Evolutionary conservation across 176 grass and related monocot species (phyloP), one percentile per base, ranked within the genome.

Genomic region (Aegilops umbellulata): DNA sequence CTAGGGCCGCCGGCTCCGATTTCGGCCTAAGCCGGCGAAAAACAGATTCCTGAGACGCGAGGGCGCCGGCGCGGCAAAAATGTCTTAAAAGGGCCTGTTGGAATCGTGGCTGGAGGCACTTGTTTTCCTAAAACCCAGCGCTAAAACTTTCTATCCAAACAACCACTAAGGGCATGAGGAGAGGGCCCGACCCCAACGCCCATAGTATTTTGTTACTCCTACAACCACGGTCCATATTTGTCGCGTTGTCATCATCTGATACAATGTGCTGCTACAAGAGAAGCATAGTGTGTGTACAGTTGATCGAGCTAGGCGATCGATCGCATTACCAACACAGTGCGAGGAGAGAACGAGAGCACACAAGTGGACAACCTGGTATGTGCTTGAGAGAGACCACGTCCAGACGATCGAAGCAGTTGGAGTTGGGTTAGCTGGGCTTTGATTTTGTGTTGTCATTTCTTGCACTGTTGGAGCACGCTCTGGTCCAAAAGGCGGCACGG

Each of bases 401-500:
- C 25, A 46, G 35, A 62, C 29, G 78, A 82, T 80, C 65, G 29
- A 47, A 13, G 44, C 13, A 47, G 44, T 5, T 47, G 44, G 44
- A 47, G 44, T 47, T 47, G 44, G 44, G 44, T 47, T 47, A 5
- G 44, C 13, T 47, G 44, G 44, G 44, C 1, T 47, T 47, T 47
- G 13, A 47, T 47, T 13, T 47, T 47, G 44, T 16, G 30, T 57
- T 22, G 25, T 22, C 13, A 12, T 5, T 30, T 61, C 32, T 44
- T 8, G 36, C 38, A 25, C 25, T 25, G 27, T 73, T 27, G 30
- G 42, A 73, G 64, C 76, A 79, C 68, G 68, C 76, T 55, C 64
- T 81, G 15, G 60, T 85, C 77, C 76, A 68, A 85, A 90, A 86
- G 63, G 69, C 60, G 44, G 70, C 62, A 82, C 22, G 57, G 77